phyloP scores from a whole-genome alignment of 164 flowering plant species.

The Stephania cephalantha region DNA sequence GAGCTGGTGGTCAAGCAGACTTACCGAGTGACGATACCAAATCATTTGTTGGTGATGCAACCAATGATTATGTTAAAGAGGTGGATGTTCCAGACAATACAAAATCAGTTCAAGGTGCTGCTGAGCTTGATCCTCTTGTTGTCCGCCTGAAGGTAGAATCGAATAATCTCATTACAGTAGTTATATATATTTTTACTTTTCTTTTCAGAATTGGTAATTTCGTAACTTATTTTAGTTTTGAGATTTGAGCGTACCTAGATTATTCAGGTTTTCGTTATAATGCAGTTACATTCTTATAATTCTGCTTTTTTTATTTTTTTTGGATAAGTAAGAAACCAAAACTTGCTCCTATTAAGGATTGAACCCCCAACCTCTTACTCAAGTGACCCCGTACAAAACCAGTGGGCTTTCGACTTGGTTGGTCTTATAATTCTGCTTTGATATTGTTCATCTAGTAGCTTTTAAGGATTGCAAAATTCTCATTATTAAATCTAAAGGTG shows the following conservation, averaged over 20 bases:
- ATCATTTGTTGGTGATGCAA: slow-evolving; percentile 25
- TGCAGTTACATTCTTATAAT: background rate
- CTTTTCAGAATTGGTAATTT: background rate
- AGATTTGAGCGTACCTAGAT: background rate
- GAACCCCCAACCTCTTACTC: too few relatives aligned
- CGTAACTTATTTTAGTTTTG: background rate
- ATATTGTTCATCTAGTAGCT: too few relatives aligned
- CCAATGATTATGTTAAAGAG: slow-evolving; percentile 30
- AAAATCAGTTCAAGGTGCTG: slow-evolving; percentile 31
- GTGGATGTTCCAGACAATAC: slow-evolving; percentile 32
- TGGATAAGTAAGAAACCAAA: too few relatives aligned
- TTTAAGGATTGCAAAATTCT: too few relatives aligned
- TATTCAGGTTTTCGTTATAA: background rate
- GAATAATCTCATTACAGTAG: background rate
- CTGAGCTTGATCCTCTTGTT: slow-evolving; percentile 67
- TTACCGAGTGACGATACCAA: slow-evolving; percentile 23
- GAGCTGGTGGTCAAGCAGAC: slow-evolving; percentile 23
- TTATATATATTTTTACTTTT: background rate
- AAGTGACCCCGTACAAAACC: background rate
- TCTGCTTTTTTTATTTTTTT: background rate
- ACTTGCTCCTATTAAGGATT: too few relatives aligned
- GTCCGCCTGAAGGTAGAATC: slow-evolving; percentile 69
- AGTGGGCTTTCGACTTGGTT: background rate
- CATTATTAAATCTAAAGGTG: too few relatives aligned
- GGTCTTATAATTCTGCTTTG: too few relatives aligned